Evolutionary conservation across 306 rosid genomes (phyloP).

Genomic region (Parietaria judaica): DNA sequence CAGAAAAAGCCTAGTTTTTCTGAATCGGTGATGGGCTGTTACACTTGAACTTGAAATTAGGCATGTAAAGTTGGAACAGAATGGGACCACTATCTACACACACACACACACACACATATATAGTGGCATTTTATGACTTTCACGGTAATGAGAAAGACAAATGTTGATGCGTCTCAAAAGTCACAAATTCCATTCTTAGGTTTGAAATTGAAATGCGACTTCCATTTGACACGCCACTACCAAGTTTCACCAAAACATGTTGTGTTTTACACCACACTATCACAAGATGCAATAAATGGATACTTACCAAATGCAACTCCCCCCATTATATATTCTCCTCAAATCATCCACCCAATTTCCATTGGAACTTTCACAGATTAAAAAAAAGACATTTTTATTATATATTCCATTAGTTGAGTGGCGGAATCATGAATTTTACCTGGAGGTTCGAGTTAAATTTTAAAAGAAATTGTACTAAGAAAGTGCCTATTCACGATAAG

Average conservation of each 20-base stretch:
- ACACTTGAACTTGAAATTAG: too few species aligned
- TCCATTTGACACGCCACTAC: background rate
- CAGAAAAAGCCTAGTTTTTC: too few species aligned
- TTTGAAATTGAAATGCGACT: background rate
- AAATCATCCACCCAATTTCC: background rate
- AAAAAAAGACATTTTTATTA: too few species aligned
- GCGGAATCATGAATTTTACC: too few species aligned
- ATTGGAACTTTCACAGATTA: background rate
- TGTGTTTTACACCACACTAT: background rate
- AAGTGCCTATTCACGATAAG: too few species aligned
- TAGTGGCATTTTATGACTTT: background rate
- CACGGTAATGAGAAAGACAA: background rate
- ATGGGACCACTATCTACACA: background rate
- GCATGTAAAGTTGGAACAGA: too few species aligned
- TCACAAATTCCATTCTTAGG: background rate
- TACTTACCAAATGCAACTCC: background rate
- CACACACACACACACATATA: too few species aligned
- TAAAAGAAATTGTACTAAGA: too few species aligned
- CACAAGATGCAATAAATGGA: background rate
- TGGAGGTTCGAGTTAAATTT: too few species aligned
- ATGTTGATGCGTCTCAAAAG: background rate
- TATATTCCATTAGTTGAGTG: too few species aligned
- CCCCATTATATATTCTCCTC: background rate
- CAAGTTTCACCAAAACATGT: background rate
- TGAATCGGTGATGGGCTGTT: too few species aligned